Percentiles rank a stretch among this genome's conserved stretches.
Conservation (phyloP, 1,139 yeast species). For the Protomyces inouyei region DNA sequence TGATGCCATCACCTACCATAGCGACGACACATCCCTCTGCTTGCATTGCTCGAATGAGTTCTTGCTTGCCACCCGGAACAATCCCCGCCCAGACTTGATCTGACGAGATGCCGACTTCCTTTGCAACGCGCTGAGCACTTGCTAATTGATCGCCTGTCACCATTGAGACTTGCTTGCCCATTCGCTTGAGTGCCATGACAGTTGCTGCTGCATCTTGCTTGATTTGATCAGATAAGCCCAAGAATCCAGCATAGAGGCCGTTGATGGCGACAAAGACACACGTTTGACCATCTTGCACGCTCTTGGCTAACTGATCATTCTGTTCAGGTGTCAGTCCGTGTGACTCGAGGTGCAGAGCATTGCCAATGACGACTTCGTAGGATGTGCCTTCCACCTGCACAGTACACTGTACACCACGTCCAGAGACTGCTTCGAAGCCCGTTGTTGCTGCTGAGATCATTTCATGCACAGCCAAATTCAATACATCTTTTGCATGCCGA, state of each 20-base stretch:
- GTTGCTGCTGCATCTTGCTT: conserved; percentile 63
- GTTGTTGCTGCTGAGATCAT: conserved; percentile 41
- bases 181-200: conserved; percentile 50
- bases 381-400: conserved; percentile 36
- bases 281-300: conserved; percentile 18
- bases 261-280: conserved; percentile 42
- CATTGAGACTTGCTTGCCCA: conserved; percentile 70
- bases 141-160: conserved; percentile 73
- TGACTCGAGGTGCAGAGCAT: conserved; percentile 46
- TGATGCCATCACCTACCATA: conserved; percentile 94
- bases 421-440: conserved; percentile 55
- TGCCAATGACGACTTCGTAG: conserved; percentile 54
- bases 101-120: conserved; percentile 59
- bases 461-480: conserved; percentile 30
- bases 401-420: conserved; percentile 63
- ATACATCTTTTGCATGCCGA: conserved; percentile 37
- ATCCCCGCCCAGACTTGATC: conserved; percentile 70
- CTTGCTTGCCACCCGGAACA: conserved; percentile 71
- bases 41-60: conserved; percentile 58
- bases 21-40: conserved; percentile 43
- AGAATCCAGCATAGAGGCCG: conserved; percentile 55
- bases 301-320: conserved; percentile 18
- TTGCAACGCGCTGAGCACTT: conserved; percentile 64
- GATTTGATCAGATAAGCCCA: conserved; percentile 65
- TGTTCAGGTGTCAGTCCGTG: conserved; percentile 34